Percentiles rank a stretch among this genome's conserved stretches.
phyloP scores from a whole-genome alignment of 495 filamentous ascomycete species.

The Aspergillus conjunctus region DNA sequence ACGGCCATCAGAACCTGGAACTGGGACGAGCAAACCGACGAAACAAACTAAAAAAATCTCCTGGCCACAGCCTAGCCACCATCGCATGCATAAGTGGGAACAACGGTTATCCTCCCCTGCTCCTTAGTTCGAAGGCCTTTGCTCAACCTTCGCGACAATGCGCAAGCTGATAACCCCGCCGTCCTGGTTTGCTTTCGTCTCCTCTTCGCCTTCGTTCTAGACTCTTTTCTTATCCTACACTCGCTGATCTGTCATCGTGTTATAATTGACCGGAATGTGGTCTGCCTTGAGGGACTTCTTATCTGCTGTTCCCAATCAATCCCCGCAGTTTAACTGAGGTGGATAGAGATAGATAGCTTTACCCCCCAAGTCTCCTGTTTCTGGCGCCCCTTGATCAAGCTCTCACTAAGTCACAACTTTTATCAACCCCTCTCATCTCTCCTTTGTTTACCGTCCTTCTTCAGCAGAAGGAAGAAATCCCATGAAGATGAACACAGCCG shows the following conservation, averaged over 20 bases:
- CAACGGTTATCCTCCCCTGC: constrained; percentile 21
- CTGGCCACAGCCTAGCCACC: neutral
- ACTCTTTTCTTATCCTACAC: constrained; percentile 4
- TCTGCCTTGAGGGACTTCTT: constrained; percentile 3
- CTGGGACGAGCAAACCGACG: neutral
- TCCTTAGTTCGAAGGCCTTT: constrained; percentile 22
- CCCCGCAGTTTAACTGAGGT: constrained; percentile 17
- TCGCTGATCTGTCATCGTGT: constrained; percentile 13
- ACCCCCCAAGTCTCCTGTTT: neutral
- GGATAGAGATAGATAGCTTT: constrained; percentile 4
- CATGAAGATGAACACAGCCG: neutral
- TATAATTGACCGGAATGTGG: constrained; percentile 18
- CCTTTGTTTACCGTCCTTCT: neutral
- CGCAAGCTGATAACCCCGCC: constrained; percentile 22
- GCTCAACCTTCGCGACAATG: constrained; percentile 22
- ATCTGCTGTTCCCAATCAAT: constrained; percentile 18
- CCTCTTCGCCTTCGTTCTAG: constrained; percentile 9
- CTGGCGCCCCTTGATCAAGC: neutral
- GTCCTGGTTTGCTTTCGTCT: constrained; percentile 13
- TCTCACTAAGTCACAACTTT: neutral
- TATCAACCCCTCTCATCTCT: constrained; percentile 1
- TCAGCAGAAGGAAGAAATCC: neutral
- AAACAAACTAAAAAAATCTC: neutral
- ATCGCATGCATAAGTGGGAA: constrained; percentile 15
- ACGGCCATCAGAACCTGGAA: neutral